phyloP scores from a whole-genome alignment of 108 stramenopile species.

The Cyclotella kingstonii region DNA sequence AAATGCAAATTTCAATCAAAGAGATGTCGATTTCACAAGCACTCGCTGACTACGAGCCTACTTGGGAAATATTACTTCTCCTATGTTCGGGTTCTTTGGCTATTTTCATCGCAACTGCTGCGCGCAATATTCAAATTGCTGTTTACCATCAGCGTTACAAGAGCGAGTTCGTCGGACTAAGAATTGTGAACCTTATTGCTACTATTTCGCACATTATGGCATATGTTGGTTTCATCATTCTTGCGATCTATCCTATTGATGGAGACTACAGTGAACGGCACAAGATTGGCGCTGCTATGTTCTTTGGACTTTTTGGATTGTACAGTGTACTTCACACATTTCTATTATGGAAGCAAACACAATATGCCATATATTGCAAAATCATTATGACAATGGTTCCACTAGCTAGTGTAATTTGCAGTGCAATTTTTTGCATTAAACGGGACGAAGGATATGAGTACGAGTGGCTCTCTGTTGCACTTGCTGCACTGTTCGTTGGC shows the following conservation, averaged over 20 bases:
- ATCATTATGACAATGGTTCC: slow-evolving; percentile 24
- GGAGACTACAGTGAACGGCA: slow-evolving; percentile 4
- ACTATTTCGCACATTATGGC: slow-evolving; percentile 19
- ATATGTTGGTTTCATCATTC: slow-evolving; percentile 31
- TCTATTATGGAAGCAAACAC: slow-evolving; percentile 34
- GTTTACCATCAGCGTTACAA: slow-evolving; percentile 38
- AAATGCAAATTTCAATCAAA: slow-evolving; percentile 3
- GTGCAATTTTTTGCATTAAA: slow-evolving; percentile 12
- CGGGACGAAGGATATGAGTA: slow-evolving; percentile 10
- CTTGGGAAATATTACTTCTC: slow-evolving; percentile 17
- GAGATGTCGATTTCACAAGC: slow-evolving; percentile 23
- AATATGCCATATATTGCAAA: slow-evolving; percentile 30
- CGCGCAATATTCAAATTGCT: slow-evolving; percentile 38
- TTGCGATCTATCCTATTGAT: slow-evolving; percentile 19
- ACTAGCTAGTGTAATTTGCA: slow-evolving; percentile 6
- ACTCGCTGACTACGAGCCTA: slow-evolving; percentile 33
- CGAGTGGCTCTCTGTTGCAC: slow-evolving; percentile 36
- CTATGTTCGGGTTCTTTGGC: slow-evolving; percentile 15
- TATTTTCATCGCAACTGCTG: slow-evolving; percentile 20
- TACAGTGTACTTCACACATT: slow-evolving; percentile 27
- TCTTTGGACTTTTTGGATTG: slow-evolving; percentile 28
- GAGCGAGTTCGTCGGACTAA: slow-evolving; percentile 15
- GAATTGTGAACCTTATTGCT: slow-evolving; percentile 28
- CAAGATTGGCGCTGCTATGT: slow-evolving; percentile 26
- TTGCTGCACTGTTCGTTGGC: slow-evolving; percentile 19